Base-by-base conservation (phyloP, 2,329 filamentous ascomycete species). In the Alternaria panax region DNA sequence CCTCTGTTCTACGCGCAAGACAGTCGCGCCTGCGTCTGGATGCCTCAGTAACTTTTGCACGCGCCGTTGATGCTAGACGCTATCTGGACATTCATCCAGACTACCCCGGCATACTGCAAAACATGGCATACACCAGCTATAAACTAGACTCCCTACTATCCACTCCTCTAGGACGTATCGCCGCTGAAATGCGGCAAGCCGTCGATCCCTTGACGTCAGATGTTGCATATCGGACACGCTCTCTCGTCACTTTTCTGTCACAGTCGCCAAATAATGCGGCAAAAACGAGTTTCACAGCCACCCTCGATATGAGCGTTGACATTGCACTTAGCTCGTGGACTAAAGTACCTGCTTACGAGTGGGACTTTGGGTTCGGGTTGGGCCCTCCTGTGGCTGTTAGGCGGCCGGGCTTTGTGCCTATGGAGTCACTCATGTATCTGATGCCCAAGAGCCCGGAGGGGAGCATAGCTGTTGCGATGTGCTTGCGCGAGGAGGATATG, bases 311-410 rank as follows among this genome's bases (percentile, higher is more conserved):
- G 9, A 50, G 51, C 24, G 53, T 82, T 2, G 75, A 86, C 38
- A 71, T 87, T 3, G 81, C 83, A 77, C 60, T 87, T 6, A 86
- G 83, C 57, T 87, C 84, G 1, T 88, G 85, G 85, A 79, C 80
- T 0, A 83, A 83, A 51, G 68, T 84, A 3, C 71, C 79, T 4
- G 76, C 74, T 16, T 83, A 82, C 61, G 71, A 78, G 0, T 71
- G 82, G 6, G 82, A 86, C 43, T 87, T 87, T 55, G 75, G 76
- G 0, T 62, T 81, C 2, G 80, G 79, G 0, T 62, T 87, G 3
- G 84, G 84, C 0, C 75, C 63, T 18, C 82, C 85, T 0, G 79
- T 79, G 54, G 77, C 75, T 0, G 84, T 86, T 22, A 72, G 84
- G 0, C 73, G 85, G 47, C 85, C 85, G 4, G 58, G 66, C 1